phyloP scores from a whole-genome alignment of 176 grass and related monocot species.

The Elymus sibiricus region DNA sequence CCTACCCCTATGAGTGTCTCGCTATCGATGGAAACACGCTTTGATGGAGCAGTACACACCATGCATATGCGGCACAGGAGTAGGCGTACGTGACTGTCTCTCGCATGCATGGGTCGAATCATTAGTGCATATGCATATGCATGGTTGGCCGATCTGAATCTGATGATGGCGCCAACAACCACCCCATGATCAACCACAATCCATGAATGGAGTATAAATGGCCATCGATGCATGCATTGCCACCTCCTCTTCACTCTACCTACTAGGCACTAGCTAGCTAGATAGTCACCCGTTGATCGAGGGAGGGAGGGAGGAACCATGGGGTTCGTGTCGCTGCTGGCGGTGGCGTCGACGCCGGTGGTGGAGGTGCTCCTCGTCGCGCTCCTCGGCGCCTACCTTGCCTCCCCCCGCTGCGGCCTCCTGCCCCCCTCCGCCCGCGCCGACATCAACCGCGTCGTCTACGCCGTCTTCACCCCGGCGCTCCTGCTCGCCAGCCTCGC shows the following conservation, averaged over 20 bases:
- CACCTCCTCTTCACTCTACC: no score
- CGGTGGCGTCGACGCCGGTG: slow-evolving; percentile 42
- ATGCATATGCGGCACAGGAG: no score
- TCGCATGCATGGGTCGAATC: background rate
- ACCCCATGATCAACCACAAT: background rate
- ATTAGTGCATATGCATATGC: background rate
- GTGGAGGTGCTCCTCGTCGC: slow-evolving; percentile 61
- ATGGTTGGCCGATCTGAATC: background rate
- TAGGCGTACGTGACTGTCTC: background rate
- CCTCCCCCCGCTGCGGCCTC: slow-evolving; percentile 28
- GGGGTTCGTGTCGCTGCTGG: slow-evolving; percentile 52
- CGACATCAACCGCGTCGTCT: slow-evolving; percentile 77
- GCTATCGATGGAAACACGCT: no score
- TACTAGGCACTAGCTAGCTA: no score
- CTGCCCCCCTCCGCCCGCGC: slow-evolving; percentile 32
- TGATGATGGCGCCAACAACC: background rate
- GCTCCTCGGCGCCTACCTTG: slow-evolving; percentile 52
- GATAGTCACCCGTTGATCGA: no score
- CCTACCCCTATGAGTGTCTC: no score
- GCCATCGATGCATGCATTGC: no score
- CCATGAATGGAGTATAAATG: background rate
- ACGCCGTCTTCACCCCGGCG: slow-evolving; percentile 65
- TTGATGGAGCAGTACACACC: no score
- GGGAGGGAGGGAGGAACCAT: background rate
- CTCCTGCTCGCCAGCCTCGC: slow-evolving; percentile 67